Base-by-base conservation (phyloP, 1,284 basidiomycete species). In the Cryptococcus sp. region DNA sequence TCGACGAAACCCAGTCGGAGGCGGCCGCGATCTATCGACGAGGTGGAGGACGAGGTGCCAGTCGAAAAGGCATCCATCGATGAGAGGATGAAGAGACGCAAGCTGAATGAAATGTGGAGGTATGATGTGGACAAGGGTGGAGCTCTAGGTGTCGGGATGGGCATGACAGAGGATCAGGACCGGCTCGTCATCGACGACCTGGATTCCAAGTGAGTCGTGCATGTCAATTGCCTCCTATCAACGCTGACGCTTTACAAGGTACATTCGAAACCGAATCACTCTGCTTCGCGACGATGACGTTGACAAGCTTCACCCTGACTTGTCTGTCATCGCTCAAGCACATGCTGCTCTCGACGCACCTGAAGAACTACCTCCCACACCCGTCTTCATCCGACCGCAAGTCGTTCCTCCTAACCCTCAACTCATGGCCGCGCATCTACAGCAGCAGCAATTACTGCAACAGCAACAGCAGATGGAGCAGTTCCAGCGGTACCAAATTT, bases 171-270 rank as follows among this genome's bases (percentile, higher is more conserved):
- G 39, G 75, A 78, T 19, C 70, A 78, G 20, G 77, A 79, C 53
- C 70, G 73, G 10, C 58, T 80, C 11, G 66, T 80, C 19, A 66
- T 80, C 19, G 79, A 80, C 60, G 79, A 80, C 66, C 70, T 71
- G 35, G 77, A 79, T 53, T 55, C 67, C 23, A 75, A 77, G 68
- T 75, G 50, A 58, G 69, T 66, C 10, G 17, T 35, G 8, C 30
- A 35, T 10, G 30, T 35, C 30, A 35, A 2, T 35, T 13, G 30
- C 8, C 8, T 5, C 30, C 13, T 35, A 13, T 35, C 30, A 5
- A 10, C 2, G 30, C 30, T 35, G 30, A 35, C 30, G 8, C 22
- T n/a, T 19, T 49, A 13, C 4, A 48, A 72, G 68, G 57, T 78
- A 78, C 60, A 69, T 78, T 50, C 64, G 66, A n/a, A 54, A 72